Evolutionary conservation across 2,329 filamentous ascomycete species (phyloP).

Genomic region (Lachnellula cervina): DNA sequence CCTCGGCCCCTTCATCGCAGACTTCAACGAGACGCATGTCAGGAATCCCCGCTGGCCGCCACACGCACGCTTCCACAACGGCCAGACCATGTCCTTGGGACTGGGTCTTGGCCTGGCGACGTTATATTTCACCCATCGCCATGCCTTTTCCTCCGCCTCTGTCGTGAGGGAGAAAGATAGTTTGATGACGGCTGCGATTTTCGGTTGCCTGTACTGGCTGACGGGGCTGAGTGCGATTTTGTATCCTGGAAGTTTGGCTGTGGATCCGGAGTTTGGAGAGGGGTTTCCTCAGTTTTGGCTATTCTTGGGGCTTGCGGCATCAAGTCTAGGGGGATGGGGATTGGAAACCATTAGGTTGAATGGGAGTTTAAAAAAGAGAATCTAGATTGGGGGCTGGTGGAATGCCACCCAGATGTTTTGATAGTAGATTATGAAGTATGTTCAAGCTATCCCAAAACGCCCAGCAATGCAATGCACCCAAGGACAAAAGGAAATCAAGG

Average conservation of each 20-base stretch:
- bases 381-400: too few relatives aligned
- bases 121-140: constrained; percentile 34
- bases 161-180: constrained; percentile 17
- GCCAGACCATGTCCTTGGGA: constrained; percentile 46
- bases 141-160: neutral
- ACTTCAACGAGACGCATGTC: constrained; percentile 42
- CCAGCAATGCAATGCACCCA: neutral
- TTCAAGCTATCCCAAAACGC: neutral
- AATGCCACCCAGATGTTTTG: too few relatives aligned
- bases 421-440: neutral
- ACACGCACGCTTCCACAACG: constrained; percentile 49
- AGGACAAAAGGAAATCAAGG: neutral
- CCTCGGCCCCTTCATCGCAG: constrained; percentile 30
- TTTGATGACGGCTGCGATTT: constrained; percentile 31
- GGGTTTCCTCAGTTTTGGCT: constrained; percentile 33
- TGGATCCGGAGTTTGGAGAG: constrained; percentile 43
- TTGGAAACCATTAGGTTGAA: neutral
- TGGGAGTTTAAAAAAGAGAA: too few relatives aligned
- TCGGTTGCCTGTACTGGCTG: constrained; percentile 41
- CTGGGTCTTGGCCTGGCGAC: constrained; percentile 35
- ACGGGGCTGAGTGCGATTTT: constrained; percentile 40
- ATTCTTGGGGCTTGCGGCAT: neutral
- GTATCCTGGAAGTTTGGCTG: constrained; percentile 41
- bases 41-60: constrained; percentile 45
- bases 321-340: neutral